Percentiles rank a stretch among this genome's conserved stretches.
phyloP scores from a whole-genome alignment of 805 yeast genomes.

The Ogataea angusta region DNA sequence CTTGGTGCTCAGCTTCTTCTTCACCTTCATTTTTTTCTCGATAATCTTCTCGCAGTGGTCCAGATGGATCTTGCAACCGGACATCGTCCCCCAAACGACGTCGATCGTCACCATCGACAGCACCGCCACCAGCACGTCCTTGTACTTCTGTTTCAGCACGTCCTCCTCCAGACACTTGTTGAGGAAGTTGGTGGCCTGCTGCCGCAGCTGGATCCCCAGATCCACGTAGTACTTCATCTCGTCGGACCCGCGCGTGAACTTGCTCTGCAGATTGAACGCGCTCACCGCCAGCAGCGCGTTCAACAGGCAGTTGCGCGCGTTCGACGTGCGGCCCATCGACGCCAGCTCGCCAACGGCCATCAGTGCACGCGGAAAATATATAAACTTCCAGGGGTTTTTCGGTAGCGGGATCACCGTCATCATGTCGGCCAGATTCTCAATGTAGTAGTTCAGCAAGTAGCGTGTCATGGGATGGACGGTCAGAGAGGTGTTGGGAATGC shows the following conservation, averaged over 20 bases:
- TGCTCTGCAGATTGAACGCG: constrained; percentile 76
- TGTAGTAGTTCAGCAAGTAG: constrained; percentile 67
- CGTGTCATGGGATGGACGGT: constrained; percentile 68
- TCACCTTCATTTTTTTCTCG: constrained; percentile 59
- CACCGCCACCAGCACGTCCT: constrained; percentile 79
- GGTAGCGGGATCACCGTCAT: constrained; percentile 64
- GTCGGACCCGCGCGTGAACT: constrained; percentile 61
- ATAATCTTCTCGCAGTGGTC: constrained; percentile 75
- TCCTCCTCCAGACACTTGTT: constrained; percentile 53
- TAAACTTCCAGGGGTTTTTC: constrained; percentile 83
- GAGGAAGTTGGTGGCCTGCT: constrained; percentile 70
- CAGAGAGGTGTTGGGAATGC: constrained; percentile 60
- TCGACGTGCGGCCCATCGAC: constrained; percentile 68
- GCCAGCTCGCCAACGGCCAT: constrained; percentile 79
- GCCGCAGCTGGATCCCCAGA: constrained; percentile 68
- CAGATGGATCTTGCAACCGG: constrained; percentile 73
- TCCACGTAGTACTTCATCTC: constrained; percentile 69
- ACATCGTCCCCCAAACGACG: constrained; percentile 88
- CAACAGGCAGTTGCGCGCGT: constrained; percentile 71
- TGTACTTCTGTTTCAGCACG: constrained; percentile 62
- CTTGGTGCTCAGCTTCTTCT: constrained; percentile 67
- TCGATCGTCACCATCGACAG: constrained; percentile 86
- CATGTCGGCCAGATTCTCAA: constrained; percentile 71
- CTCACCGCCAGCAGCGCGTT: constrained; percentile 79
- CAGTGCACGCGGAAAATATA: constrained; percentile 81